phyloP scores from a whole-genome alignment of 2,329 filamentous ascomycete species.

The Xylariaceae sp. region DNA sequence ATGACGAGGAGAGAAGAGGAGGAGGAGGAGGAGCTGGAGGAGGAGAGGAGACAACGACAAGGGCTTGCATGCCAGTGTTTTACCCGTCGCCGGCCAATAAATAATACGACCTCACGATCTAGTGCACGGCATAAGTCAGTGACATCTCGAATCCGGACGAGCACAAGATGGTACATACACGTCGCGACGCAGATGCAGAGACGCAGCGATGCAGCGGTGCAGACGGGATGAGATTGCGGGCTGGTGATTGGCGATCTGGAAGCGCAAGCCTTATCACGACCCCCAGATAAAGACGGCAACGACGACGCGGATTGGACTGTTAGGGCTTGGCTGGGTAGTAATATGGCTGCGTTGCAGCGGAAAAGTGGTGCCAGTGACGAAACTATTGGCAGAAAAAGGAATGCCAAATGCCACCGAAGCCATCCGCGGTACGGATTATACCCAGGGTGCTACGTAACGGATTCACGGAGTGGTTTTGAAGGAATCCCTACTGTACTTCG shows the following conservation, averaged over 20 bases:
- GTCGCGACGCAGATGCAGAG: neutral
- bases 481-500: no score
- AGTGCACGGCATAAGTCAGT: neutral
- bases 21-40: neutral
- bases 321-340: constrained; percentile 13
- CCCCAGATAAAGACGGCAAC: constrained; percentile 29
- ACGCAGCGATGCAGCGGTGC: neutral
- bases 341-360: neutral
- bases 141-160: neutral
- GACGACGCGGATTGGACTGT: constrained; percentile 17
- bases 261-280: constrained; percentile 31
- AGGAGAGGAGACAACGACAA: neutral
- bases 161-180: neutral
- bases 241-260: constrained; percentile 24
- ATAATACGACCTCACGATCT: neutral
- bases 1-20: neutral
- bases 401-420: neutral
- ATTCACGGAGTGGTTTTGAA: no score
- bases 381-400: neutral
- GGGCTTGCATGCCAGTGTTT: neutral
- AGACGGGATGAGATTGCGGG: neutral
- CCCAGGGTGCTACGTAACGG: no score
- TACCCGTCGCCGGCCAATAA: neutral
- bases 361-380: neutral
- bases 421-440: neutral